These are phyloP conservation scores for Aspergillus phoenicis DNA, from an alignment of 2,329 filamentous ascomycete genomes.

Conservation along the genomic window DNA sequence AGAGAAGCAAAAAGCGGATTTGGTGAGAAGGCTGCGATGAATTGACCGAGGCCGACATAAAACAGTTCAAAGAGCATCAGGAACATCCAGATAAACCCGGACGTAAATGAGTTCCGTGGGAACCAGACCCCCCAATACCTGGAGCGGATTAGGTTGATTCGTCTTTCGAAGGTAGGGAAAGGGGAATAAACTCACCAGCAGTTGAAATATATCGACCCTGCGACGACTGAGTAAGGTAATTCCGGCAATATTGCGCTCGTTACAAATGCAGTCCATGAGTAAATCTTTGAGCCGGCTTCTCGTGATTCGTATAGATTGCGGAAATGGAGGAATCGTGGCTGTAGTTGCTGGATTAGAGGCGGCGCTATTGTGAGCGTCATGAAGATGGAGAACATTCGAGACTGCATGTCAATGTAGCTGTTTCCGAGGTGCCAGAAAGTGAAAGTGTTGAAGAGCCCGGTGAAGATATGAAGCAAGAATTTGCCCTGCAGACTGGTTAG, in stretches of 20 bases:
- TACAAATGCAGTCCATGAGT: conserved; percentile 72
- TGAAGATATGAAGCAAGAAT: conserved; percentile 63
- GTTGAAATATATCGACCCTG: conserved; percentile 66
- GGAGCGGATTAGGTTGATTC: conserved; percentile 12
- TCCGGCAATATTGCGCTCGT: conserved; percentile 68
- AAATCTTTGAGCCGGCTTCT: conserved; percentile 77
- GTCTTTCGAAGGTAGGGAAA: background rate
- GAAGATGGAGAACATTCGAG: conserved; percentile 73
- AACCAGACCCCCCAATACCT: conserved; percentile 60
- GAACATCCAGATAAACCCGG: conserved; percentile 65
- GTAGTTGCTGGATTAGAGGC: conserved; percentile 74
- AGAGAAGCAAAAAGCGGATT: conserved; percentile 69
- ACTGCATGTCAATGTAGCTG: conserved; percentile 65
- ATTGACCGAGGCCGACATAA: conserved; percentile 67
- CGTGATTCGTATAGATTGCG: conserved; percentile 70
- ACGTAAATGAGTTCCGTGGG: conserved; percentile 58
- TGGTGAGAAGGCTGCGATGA: conserved; percentile 67
- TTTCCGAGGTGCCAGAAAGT: conserved; percentile 67
- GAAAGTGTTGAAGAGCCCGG: conserved; percentile 69
- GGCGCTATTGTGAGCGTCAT: conserved; percentile 75
- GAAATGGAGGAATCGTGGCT: conserved; percentile 69
- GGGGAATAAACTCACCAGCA: conserved; percentile 56
- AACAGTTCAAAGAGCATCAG: conserved; percentile 68
- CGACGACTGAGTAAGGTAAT: conserved; percentile 68
- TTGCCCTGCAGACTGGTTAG: conserved; percentile 52